Conservation (phyloP, 345 rosid species). For the Salix suchowensis region DNA sequence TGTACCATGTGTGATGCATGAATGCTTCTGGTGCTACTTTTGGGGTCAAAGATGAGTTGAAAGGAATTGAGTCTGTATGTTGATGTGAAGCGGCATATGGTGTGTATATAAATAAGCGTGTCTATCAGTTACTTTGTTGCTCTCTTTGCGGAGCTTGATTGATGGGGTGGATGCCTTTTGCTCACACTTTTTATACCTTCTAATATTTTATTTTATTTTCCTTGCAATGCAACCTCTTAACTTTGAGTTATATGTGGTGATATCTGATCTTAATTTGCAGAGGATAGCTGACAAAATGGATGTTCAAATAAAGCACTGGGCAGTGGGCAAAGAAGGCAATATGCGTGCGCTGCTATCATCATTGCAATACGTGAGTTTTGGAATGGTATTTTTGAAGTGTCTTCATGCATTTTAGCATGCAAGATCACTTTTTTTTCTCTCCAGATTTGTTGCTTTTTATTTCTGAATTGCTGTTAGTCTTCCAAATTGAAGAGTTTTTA, state of each 20-base stretch:
- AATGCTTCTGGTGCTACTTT: not conserved
- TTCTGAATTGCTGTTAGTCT: not conserved
- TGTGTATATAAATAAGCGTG: not conserved
- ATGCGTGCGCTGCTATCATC: slow-evolving; percentile 87
- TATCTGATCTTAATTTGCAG: slow-evolving; percentile 38
- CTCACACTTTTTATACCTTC: not conserved
- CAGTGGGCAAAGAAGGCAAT: slow-evolving; percentile 86
- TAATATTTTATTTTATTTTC: not conserved
- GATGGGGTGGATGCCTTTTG: not conserved
- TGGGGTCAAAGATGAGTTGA: not conserved
- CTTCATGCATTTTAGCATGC: not conserved
- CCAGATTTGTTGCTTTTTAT: not conserved
- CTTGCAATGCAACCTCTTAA: slow-evolving; percentile 1
- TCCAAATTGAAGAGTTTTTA: not conserved
- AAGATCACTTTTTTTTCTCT: not conserved
- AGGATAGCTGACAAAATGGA: slow-evolving; percentile 75
- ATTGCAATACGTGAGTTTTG: slow-evolving; percentile 60
- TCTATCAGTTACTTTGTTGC: not conserved
- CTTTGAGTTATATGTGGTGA: slow-evolving; percentile 3
- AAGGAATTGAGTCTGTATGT: not conserved
- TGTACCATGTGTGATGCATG: not conserved
- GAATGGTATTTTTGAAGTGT: not conserved
- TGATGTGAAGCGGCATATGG: not conserved
- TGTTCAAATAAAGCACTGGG: slow-evolving; percentile 72
- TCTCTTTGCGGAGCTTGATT: not conserved